Evolutionary conservation across 495 filamentous ascomycete genomes (phyloP), one percentile per base, ranked within the genome.

Genomic region (Corynascus novoguineensis): DNA sequence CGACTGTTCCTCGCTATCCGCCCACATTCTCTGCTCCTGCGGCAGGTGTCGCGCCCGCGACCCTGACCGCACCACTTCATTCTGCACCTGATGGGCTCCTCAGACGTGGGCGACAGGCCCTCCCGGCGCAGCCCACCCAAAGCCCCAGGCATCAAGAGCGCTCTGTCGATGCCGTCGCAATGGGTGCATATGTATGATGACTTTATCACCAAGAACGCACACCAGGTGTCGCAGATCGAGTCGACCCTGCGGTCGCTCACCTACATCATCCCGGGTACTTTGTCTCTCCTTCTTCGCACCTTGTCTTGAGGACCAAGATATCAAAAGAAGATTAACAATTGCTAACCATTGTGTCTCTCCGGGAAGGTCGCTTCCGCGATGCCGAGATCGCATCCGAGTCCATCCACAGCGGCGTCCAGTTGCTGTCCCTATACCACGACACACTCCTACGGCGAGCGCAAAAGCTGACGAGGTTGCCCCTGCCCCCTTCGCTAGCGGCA

Each of bases 391-490:
- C 92, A 56, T 96, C 93, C 60, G 93, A 98, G 75, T 90, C 87
- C 51, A 81, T 97, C 19, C 91, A 98, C 64, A 89, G 86, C 38
- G 82, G 83, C 55, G 86, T 97, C 31, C 90, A 95, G 64, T 79
- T 98, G 12, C 81, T 98, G 55, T 92, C 92, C 11, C 80, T 97
- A 57, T 97, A 97, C 73, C 92, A 97, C 78, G 92, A 97, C 71
- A 83, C 86, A 35, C 83, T 98, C 38, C 89, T 98, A 24, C 81
- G 84, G 49, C 79, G 83, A 62, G 84, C 86, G 24, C 53, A 73
- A 75, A 72, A 69, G 61, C 68, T 72, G 64, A 79, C 65, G 61
- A 78, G 63, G 56, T 54, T 71, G n/a, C 69, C 72, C 60, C 44
- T 58, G 66, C 67, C 61, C 62, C 53, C 42, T 0, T 68, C 65